Percentiles rank a stretch among this genome's conserved stretches.
Conservation (phyloP, 148 eudicot genomes). For the Dianthus caryophyllus region DNA sequence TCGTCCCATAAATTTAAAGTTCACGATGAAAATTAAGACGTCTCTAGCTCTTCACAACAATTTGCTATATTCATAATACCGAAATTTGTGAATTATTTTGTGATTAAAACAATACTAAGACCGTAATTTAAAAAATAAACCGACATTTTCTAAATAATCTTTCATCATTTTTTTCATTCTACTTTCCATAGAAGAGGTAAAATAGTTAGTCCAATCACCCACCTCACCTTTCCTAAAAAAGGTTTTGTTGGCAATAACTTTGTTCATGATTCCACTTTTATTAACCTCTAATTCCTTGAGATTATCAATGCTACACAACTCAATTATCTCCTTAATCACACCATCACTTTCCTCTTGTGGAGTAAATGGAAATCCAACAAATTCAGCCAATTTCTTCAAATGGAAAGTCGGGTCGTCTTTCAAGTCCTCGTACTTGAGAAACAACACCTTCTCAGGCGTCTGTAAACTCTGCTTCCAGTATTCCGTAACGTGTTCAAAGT, state of each 20-base stretch:
- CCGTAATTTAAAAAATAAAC: constrained; percentile 3
- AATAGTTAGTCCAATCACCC: constrained; percentile 13
- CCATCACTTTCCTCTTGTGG: constrained; percentile 12
- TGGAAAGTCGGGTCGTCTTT: constrained; percentile 8
- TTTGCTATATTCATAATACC: too few relatives aligned
- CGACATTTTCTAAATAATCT: constrained; percentile 4
- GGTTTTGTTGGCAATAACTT: background rate
- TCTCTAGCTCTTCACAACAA: too few relatives aligned
- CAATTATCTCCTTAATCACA: constrained; percentile 11
- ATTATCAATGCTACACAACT: constrained; percentile 17
- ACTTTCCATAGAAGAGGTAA: constrained; percentile 1
- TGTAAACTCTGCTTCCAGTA: constrained; percentile 26
- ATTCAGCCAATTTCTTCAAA: constrained; percentile 21
- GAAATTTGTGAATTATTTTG: too few relatives aligned
- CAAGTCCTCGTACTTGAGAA: constrained; percentile 28
- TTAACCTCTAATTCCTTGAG: constrained; percentile 28
- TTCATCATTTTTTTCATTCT: constrained; percentile 7
- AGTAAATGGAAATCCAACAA: constrained; percentile 24
- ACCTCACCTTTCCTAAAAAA: constrained; percentile 26
- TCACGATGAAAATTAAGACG: too few relatives aligned
- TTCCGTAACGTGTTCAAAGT: constrained; percentile 20
- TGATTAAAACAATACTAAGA: too few relatives aligned
- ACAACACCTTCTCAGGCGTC: constrained; percentile 8
- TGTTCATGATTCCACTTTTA: constrained; percentile 16
- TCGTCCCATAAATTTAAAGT: too few relatives aligned